These are phyloP conservation scores for Clavispora vitiphila DNA, from an alignment of 805 yeast species.

Conservation along the genomic window DNA sequence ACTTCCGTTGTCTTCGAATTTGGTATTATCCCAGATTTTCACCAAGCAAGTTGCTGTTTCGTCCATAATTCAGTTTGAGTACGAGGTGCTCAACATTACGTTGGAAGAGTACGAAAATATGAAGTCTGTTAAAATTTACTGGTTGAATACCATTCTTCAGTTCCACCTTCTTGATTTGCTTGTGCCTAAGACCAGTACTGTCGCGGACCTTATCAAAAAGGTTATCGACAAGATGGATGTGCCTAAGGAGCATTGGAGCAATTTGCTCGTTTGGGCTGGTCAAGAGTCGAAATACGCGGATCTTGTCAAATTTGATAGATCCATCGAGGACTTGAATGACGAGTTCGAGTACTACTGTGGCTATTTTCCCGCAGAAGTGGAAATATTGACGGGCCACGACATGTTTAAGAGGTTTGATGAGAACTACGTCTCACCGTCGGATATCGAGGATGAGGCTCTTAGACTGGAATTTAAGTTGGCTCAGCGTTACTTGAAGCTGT, in stretches of 20 bases:
- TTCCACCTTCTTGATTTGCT: constrained; percentile 65
- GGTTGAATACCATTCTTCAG: constrained; percentile 69
- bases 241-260: constrained; percentile 40
- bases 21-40: constrained; percentile 37
- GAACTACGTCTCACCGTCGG: constrained; percentile 10
- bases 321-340: constrained; percentile 31
- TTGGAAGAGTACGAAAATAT: constrained; percentile 73
- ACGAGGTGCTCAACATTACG: constrained; percentile 72
- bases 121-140: constrained; percentile 58
- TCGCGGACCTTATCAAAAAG: constrained; percentile 51
- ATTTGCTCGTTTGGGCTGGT: constrained; percentile 57
- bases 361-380: constrained; percentile 39
- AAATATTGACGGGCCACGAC: constrained; percentile 33
- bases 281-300: constrained; percentile 35
- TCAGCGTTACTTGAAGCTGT: constrained; percentile 21
- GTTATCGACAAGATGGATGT: constrained; percentile 52
- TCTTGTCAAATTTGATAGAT: constrained; percentile 30
- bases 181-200: constrained; percentile 57
- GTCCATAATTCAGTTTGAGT: constrained; percentile 49
- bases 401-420: constrained; percentile 22
- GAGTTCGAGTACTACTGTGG: constrained; percentile 37
- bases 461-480: constrained; percentile 12
- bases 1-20: constrained; percentile 37
- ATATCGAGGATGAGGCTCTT: constrained; percentile 22
- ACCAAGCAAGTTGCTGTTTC: constrained; percentile 41